A percentile compares a stretch with the other conserved stretches of the same genome.
Conservation (phyloP, 1,139 yeast genomes). For the Candida glucosophila region DNA sequence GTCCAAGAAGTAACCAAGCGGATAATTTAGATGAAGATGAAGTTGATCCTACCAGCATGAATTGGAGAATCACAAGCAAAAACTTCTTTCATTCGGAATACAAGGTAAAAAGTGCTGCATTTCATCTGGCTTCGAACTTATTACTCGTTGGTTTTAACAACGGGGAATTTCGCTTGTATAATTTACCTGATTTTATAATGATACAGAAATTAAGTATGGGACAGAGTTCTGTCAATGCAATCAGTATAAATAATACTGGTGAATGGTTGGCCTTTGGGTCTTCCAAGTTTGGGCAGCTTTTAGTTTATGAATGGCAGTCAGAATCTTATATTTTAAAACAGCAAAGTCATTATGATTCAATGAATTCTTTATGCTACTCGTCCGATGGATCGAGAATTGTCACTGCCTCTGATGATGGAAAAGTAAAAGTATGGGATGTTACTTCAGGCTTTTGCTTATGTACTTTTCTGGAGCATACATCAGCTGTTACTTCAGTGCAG, state of each 20-base stretch:
- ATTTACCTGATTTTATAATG: conserved; percentile 60
- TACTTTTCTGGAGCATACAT: conserved; percentile 85
- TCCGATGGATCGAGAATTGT: conserved; percentile 93
- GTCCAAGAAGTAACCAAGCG: conserved; percentile 18
- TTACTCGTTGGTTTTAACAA: conserved; percentile 84
- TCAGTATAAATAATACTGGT: conserved; percentile 71
- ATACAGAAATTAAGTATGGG: conserved; percentile 91
- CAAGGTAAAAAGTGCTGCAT: conserved; percentile 71
- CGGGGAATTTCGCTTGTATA: conserved; percentile 92
- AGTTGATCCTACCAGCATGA: conserved; percentile 18
- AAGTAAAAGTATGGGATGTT: conserved; percentile 93
- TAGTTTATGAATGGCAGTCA: conserved; percentile 98
- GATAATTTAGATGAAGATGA: conserved; percentile 27
- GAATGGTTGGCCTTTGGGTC: conserved; percentile 99
- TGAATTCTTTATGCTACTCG: conserved; percentile 77
- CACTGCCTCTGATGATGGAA: conserved; percentile 96
- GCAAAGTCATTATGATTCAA: conserved; percentile 93
- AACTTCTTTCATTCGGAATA: conserved; percentile 69
- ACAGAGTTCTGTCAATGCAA: conserved; percentile 79
- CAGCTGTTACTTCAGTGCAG: conserved; percentile 81
- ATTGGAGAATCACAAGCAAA: conserved; percentile 81
- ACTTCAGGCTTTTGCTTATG: conserved; percentile 86
- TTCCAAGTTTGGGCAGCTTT: conserved; percentile 77
- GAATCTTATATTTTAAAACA: conserved; percentile 92
- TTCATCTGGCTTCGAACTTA: conserved; percentile 64